Conservation (phyloP, 2,329 filamentous ascomycete species). For the Pseudocercospora macadamiae region DNA sequence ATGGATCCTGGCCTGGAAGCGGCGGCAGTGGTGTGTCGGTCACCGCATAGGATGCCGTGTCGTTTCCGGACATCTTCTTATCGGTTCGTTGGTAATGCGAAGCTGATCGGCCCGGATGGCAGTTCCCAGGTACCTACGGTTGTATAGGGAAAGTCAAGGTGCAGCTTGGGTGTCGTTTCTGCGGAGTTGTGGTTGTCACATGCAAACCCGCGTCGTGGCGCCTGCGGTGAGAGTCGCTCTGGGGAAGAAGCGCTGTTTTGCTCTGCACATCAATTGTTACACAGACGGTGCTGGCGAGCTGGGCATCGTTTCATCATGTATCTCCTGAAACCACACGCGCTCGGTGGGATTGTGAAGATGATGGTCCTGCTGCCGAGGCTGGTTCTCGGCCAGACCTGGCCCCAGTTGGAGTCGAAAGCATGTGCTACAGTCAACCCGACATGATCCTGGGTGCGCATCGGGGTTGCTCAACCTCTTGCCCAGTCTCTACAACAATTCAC, state of each 20-base stretch:
- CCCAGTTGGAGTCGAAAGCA: background rate
- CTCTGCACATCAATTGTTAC: background rate
- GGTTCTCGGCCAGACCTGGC: background rate
- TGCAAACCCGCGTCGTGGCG: constrained; percentile 2
- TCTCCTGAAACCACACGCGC: background rate
- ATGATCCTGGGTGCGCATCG: background rate
- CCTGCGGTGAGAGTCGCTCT: background rate
- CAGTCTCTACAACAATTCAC: background rate
- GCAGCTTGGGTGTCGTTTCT: constrained; percentile 1
- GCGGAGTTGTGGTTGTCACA: constrained; percentile 1
- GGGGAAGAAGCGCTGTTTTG: background rate
- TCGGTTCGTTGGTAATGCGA: constrained; percentile 1
- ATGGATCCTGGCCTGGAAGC: constrained; percentile 49
- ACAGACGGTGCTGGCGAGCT: background rate
- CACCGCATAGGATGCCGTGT: constrained; percentile 17
- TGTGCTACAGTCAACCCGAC: background rate
- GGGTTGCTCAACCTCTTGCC: background rate
- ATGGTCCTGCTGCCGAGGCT: background rate
- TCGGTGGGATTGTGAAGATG: background rate
- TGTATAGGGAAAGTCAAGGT: background rate
- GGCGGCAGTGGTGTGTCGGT: constrained; percentile 42
- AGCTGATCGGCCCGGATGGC: background rate
- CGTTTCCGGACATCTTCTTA: constrained; percentile 25
- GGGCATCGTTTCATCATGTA: background rate
- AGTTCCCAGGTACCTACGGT: background rate